Base-by-base conservation (phyloP, 164 flowering plant genomes). In the Houttuynia cordata region DNA sequence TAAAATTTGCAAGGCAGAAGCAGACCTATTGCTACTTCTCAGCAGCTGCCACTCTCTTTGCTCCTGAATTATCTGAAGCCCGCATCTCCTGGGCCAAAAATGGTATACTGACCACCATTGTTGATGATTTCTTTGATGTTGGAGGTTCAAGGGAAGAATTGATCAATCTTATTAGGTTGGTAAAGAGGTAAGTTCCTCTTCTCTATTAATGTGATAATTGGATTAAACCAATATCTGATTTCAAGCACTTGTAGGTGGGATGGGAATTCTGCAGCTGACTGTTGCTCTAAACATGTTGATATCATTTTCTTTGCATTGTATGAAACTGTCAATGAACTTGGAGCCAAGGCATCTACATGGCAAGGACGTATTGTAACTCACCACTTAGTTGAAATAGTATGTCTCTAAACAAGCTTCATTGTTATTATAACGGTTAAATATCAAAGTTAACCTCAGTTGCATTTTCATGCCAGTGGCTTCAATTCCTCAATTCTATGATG, bases 1-100 rank as follows among this genome's bases (percentile, higher is more conserved):
- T 93, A 51, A 79, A 74, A 24, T 93, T 88, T 76, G 92, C 99
- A 1, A 73, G 94, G 69, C 85, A 86, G 78, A 90, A 79, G 67
- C 68, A 77, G 67, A 75, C 80, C 13, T 90, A 82, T 67, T 86
- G 92, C 56, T 72, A 68, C 40, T 72, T 74, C 64, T 71, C 75
- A 53, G 73, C 64, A 25, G 75, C 76, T 3, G 70, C 78, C 12
- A 71, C 68, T 50, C 64, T 77, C 24, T 63, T 67, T 42, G 41
- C 65, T 53, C 78, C 78, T 6, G 72, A 66, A n/a, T 60, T 64
- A 49, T 62, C 70, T 50, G 72, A 74, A 50, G 75, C 74, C 55
- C 75, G 77, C 53, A 59, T 71, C 7, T 62, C 75, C 34, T 74
- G 73, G 74, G 70, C 75, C 52, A 69, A 72, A 69, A 71, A 69